Conservation (phyloP, 139 green algal species). For the Coelastrella sp. region DNA sequence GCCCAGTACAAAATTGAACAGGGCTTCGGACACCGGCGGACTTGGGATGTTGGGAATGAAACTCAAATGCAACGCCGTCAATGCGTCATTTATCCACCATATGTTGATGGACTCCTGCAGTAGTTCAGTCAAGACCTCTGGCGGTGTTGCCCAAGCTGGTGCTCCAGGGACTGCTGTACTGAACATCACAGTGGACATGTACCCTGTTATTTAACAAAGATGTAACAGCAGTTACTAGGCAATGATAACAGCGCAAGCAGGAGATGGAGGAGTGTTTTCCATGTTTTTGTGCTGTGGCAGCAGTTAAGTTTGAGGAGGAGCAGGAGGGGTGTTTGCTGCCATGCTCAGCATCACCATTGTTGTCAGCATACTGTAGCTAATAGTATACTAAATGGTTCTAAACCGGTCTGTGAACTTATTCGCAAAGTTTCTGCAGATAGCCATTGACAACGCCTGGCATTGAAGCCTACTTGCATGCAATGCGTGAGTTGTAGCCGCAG, state of each 20-base stretch:
- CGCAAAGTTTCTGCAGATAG: too few relatives aligned
- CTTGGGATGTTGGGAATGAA: conserved; percentile 57
- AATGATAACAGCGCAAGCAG: background rate
- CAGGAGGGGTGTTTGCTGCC: too few relatives aligned
- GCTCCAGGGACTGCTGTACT: conserved; percentile 62
- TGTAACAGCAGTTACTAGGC: conserved; percentile 2
- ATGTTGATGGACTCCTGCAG: conserved; percentile 84
- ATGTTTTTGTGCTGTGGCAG: too few relatives aligned
- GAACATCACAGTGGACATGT: conserved; percentile 72
- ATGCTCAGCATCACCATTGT: too few relatives aligned
- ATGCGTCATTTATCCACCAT: conserved; percentile 85
- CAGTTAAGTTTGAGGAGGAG: too few relatives aligned
- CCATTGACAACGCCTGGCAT: too few relatives aligned
- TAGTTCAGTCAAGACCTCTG: conserved; percentile 39
- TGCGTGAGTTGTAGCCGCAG: background rate
- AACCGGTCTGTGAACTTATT: too few relatives aligned
- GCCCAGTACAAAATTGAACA: conserved; percentile 87
- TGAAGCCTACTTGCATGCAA: too few relatives aligned
- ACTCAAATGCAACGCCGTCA: conserved; percentile 52
- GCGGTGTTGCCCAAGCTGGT: conserved; percentile 62
- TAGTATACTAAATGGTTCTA: too few relatives aligned
- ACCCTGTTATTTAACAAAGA: conserved; percentile 47
- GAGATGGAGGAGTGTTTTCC: too few relatives aligned
- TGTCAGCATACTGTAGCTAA: too few relatives aligned
- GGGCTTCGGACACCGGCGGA: conserved; percentile 67